Conservation (phyloP, 192 early-diverging fungal genomes). For the Coemansia sp. region DNA sequence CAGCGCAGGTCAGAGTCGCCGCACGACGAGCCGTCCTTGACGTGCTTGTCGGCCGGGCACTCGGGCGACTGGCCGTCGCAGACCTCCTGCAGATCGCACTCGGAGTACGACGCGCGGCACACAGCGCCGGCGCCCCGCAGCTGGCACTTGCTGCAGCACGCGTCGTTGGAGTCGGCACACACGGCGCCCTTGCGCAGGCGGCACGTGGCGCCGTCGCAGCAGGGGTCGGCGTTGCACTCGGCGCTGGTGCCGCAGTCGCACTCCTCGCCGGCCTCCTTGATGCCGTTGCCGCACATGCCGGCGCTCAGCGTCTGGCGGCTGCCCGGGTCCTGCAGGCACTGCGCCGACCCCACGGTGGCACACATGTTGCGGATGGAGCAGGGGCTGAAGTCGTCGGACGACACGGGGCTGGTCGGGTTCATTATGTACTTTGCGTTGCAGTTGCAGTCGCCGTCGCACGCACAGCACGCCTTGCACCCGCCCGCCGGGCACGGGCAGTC, state of each 20-base stretch:
- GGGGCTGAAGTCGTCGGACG: conserved; percentile 68
- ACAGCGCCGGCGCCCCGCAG: conserved; percentile 59
- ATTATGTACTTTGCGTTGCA: conserved; percentile 69
- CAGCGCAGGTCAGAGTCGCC: conserved; percentile 57
- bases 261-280: conserved; percentile 86
- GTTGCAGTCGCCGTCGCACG: conserved; percentile 69
- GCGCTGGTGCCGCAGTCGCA: conserved; percentile 84
- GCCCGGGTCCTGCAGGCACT: conserved; percentile 55
- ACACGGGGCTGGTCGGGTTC: conserved; percentile 73
- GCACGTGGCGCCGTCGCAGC: conserved; percentile 84
- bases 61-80: conserved; percentile 73
- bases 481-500: conserved; percentile 64
- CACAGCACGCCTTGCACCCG: conserved; percentile 66
- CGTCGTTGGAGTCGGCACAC: conserved; percentile 83
- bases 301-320: conserved; percentile 41
- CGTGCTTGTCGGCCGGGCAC: conserved; percentile 73
- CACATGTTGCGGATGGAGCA: conserved; percentile 67
- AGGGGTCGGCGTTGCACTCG: conserved; percentile 75
- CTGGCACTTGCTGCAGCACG: conserved; percentile 80
- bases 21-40: conserved; percentile 72
- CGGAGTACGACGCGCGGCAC: conserved; percentile 74
- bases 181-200: conserved; percentile 72
- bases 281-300: conserved; percentile 94
- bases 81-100: conserved; percentile 79
- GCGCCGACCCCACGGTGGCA: conserved; percentile 17